phyloP scores from a whole-genome alignment of 164 flowering plant genomes.

The Dillenia turbinata region DNA sequence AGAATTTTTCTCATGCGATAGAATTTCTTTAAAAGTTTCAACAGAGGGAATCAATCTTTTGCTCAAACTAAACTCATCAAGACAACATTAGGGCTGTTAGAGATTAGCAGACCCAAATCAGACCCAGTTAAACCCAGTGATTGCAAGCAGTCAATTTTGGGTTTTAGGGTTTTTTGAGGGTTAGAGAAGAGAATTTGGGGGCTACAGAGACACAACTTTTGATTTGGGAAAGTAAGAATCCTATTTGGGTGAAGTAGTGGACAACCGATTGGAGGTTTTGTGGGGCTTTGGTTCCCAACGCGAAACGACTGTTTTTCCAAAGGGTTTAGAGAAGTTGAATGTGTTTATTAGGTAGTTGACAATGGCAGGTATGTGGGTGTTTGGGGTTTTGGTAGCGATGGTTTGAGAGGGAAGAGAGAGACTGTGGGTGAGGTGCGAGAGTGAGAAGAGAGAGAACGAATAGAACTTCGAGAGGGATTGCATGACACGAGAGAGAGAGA shows the following conservation, averaged over 20 bases:
- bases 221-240: slow-evolving; percentile 28
- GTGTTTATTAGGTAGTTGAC: slow-evolving; percentile 19
- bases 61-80: slow-evolving; percentile 22
- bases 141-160: slow-evolving; percentile 29
- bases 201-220: slow-evolving; percentile 1
- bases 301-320: slow-evolving; percentile 8
- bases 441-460: slow-evolving; percentile 6
- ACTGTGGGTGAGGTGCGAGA: neutral
- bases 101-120: slow-evolving; percentile 27
- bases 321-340: slow-evolving; percentile 14
- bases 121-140: slow-evolving; percentile 27
- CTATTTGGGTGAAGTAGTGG: slow-evolving; percentile 14
- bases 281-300: slow-evolving; percentile 6
- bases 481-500: neutral
- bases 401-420: slow-evolving; percentile 1
- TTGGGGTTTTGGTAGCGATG: neutral
- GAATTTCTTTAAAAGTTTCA: slow-evolving; percentile 23
- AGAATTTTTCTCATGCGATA: slow-evolving; percentile 1
- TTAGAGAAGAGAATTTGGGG: slow-evolving; percentile 21
- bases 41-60: slow-evolving; percentile 28
- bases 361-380: slow-evolving; percentile 3
- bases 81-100: slow-evolving; percentile 21
- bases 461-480: neutral
- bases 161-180: slow-evolving; percentile 24
- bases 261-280: slow-evolving; percentile 22